Percentiles rank a stretch among this genome's conserved stretches.
These are phyloP conservation scores for Coniferiporia weirii DNA, from an alignment of 1,284 basidiomycete species.

Conservation along the genomic window DNA sequence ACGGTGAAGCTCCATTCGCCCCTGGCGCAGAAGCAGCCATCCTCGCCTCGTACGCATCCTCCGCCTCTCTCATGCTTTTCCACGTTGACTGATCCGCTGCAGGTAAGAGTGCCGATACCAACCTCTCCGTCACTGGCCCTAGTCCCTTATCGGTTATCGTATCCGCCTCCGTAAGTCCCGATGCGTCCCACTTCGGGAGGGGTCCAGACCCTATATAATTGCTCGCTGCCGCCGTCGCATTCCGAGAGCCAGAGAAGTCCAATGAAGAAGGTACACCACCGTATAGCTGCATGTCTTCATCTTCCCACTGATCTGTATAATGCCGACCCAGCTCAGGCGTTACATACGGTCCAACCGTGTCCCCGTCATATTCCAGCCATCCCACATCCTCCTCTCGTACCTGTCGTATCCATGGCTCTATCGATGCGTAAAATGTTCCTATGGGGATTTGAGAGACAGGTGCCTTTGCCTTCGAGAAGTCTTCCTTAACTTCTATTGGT, in stretches of 20 bases:
- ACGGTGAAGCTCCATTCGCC: constrained; percentile 64
- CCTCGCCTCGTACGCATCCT: constrained; percentile 73
- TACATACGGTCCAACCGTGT: constrained; percentile 81
- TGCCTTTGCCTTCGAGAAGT: constrained; percentile 77
- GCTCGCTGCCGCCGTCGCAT: constrained; percentile 26
- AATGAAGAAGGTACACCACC: constrained; percentile 39
- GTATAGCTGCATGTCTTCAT: constrained; percentile 69
- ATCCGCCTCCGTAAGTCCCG: constrained; percentile 60
- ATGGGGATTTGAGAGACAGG: constrained; percentile 61
- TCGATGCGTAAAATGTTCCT: constrained; percentile 75
- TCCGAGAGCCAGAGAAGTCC: constrained; percentile 29
- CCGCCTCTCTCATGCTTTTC: constrained; percentile 73
- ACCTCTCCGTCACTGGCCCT: constrained; percentile 73
- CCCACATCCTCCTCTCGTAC: constrained; percentile 90
- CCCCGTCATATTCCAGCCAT: constrained; percentile 81
- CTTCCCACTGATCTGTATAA: constrained; percentile 89
- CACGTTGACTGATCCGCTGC: constrained; percentile 56
- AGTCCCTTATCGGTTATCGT: constrained; percentile 64
- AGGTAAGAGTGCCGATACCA: constrained; percentile 74
- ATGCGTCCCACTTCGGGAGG: constrained; percentile 66
- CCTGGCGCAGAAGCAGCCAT: constrained; percentile 43
- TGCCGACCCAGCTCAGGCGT: constrained; percentile 86
- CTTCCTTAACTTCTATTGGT: constrained; percentile 76
- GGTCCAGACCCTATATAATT: constrained; percentile 34
- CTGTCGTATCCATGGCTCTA: constrained; percentile 82